Conservation (phyloP, 306 rosid species). For the Fragaria iinumae region DNA sequence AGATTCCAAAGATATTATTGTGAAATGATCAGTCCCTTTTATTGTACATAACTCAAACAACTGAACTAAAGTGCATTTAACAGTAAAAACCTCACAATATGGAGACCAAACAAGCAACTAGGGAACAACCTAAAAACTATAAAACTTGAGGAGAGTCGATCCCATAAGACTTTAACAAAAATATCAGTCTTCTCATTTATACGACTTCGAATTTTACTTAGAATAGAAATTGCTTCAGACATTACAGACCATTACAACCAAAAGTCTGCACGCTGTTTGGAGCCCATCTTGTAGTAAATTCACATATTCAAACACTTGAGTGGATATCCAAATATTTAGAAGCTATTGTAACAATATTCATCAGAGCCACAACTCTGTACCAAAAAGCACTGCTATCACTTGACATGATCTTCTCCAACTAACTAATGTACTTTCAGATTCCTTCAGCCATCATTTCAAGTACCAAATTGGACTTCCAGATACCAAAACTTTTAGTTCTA, state of each 20-base stretch:
- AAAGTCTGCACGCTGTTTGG: not conserved
- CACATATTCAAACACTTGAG: not conserved
- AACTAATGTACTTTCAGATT: not conserved
- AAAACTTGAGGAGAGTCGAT: not conserved
- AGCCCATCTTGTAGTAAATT: not conserved
- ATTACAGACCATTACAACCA: not conserved
- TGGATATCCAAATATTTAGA: not conserved
- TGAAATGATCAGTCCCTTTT: not conserved
- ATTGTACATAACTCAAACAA: not conserved
- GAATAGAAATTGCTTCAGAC: not conserved
- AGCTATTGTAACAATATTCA: not conserved
- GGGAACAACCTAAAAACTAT: not conserved
- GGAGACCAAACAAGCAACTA: not conserved
- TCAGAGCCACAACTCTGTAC: not conserved
- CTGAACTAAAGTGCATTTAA: not conserved
- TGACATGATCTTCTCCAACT: not conserved
- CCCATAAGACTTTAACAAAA: not conserved
- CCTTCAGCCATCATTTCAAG: not conserved
- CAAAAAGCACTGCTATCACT: not conserved
- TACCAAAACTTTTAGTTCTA: not conserved
- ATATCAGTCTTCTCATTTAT: not conserved
- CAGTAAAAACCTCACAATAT: not conserved
- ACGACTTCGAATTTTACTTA: not conserved
- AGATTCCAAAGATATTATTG: not conserved
- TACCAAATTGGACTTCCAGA: not conserved